Percentiles rank a stretch among this genome's conserved stretches.
These are phyloP conservation scores for Sophora flavescens DNA, from an alignment of 306 rosid species.

Conservation along the genomic window DNA sequence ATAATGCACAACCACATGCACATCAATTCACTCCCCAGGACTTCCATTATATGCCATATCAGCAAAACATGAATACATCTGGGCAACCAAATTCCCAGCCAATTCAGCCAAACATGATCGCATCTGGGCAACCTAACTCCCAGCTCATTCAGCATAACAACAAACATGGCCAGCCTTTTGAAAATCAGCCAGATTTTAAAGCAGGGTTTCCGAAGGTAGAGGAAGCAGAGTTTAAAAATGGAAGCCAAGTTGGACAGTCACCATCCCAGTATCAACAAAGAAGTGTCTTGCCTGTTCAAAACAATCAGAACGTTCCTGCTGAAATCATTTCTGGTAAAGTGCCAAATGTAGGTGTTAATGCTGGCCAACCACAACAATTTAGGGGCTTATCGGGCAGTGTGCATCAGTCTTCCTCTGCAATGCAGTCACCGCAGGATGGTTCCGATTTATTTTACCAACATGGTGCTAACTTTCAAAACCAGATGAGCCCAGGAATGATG, in stretches of 20 bases:
- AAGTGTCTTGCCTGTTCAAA: constrained; percentile 63
- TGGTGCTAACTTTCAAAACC: constrained; percentile 73
- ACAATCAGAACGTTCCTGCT: constrained; percentile 59
- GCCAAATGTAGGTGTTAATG: constrained; percentile 64
- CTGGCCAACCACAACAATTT: constrained; percentile 71
- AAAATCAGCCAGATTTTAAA: constrained; percentile 72
- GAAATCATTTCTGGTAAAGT: constrained; percentile 63
- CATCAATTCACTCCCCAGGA: constrained; percentile 73
- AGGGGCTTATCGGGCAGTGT: constrained; percentile 59
- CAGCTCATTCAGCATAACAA: constrained; percentile 66
- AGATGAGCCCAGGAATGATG: constrained; percentile 69
- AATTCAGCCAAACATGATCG: constrained; percentile 59
- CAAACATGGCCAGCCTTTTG: constrained; percentile 62
- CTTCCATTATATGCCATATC: constrained; percentile 75
- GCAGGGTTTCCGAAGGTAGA: constrained; percentile 56
- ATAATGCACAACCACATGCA: constrained; percentile 63
- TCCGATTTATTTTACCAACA: constrained; percentile 70
- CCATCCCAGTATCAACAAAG: constrained; percentile 79
- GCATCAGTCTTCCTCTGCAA: constrained; percentile 67
- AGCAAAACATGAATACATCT: constrained; percentile 60
- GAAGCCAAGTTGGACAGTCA: constrained; percentile 76
- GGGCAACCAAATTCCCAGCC: constrained; percentile 72
- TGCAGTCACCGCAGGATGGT: constrained; percentile 70
- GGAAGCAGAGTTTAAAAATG: constrained; percentile 72
- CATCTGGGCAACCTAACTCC: constrained; percentile 69